Percentiles rank a stretch among this genome's conserved stretches.
Conservation (phyloP, 1,284 basidiomycete species). For the Melampsora americana region DNA sequence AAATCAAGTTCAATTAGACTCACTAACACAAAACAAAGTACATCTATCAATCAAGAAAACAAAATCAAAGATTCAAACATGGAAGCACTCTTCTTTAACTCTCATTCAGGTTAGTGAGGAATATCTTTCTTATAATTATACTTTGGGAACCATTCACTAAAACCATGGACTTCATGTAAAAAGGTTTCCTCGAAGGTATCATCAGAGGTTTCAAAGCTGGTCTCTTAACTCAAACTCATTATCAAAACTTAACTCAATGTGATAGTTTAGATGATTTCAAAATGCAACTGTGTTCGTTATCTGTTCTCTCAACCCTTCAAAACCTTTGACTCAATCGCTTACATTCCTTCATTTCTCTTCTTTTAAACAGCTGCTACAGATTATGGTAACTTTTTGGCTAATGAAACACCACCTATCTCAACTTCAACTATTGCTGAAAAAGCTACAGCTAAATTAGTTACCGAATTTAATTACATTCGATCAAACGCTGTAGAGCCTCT, state of each 20-base stretch:
- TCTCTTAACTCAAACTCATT: constrained; percentile 81
- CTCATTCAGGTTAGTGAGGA: neutral
- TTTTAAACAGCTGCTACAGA: constrained; percentile 75
- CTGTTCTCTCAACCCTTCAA: constrained; percentile 47
- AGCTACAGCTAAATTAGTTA: constrained; percentile 88
- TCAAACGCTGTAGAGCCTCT: constrained; percentile 87
- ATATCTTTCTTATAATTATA: neutral
- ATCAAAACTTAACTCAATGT: constrained; percentile 92
- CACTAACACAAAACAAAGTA: too few relatives aligned
- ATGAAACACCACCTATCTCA: constrained; percentile 90
- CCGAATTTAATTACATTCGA: constrained; percentile 93
- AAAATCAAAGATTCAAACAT: constrained; percentile 56
- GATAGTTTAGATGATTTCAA: constrained; percentile 79
- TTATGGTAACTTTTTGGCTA: constrained; percentile 97
- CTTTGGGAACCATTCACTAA: constrained; percentile 5
- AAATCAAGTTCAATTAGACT: too few relatives aligned
- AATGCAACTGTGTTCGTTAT: constrained; percentile 58
- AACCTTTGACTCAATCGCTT: constrained; percentile 50
- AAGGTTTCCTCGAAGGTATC: constrained; percentile 64
- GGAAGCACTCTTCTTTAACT: constrained; percentile 82
- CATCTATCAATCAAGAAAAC: too few relatives aligned
- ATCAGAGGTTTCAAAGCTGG: constrained; percentile 92
- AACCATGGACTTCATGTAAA: neutral
- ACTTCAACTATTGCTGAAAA: constrained; percentile 93
- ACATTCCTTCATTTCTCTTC: neutral